phyloP scores from a whole-genome alignment of 129 eudicot species.

The Pittosporum tobira region DNA sequence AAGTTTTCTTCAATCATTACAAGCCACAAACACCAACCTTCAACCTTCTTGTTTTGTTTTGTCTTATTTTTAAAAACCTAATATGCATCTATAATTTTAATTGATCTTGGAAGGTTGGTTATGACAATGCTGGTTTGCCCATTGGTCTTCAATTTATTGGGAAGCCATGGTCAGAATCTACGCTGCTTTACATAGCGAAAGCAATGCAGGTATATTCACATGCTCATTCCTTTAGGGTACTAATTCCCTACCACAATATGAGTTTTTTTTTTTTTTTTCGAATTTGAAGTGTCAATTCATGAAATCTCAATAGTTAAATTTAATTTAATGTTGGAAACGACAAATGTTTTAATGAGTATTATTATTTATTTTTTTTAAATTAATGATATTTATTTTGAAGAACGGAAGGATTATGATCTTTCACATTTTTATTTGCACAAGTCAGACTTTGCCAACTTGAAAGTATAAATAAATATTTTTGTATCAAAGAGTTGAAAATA shows the following conservation, averaged over 20 bases:
- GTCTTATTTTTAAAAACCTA: background rate
- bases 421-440: no score
- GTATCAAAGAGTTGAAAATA: no score
- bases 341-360: no score
- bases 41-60: background rate
- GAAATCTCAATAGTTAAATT: no score
- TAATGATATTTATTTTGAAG: no score
- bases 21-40: background rate
- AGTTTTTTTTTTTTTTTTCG: background rate
- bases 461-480: no score
- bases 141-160: constrained; percentile 93
- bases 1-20: background rate
- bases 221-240: background rate
- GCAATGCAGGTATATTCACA: constrained; percentile 52
- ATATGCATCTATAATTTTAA: background rate
- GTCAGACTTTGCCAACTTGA: no score
- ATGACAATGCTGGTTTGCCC: constrained; percentile 70
- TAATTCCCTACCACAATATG: background rate
- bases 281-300: background rate
- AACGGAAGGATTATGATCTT: no score
- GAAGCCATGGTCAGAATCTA: constrained; percentile 89
- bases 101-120: constrained; percentile 54
- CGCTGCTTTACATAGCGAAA: constrained; percentile 56
- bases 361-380: no score
- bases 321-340: no score